Evolutionary conservation across 164 flowering plant genomes (phyloP), one percentile per base, ranked within the genome.

Genomic region (Taxillus chinensis): DNA sequence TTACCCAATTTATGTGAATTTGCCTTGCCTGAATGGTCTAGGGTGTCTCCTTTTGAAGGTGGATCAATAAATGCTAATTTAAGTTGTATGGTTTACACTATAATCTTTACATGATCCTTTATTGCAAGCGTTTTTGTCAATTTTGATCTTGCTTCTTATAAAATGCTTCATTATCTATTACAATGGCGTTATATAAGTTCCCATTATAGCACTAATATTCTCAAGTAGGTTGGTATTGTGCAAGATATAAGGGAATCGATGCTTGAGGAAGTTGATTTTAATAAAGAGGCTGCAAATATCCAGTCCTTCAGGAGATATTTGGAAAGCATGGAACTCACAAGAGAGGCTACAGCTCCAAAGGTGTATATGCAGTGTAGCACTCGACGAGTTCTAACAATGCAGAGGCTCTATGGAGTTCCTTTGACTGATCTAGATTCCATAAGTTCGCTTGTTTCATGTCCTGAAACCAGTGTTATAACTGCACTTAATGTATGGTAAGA

Each of bases 261-360:
- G 93, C 96, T 89, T 69, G 96, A 92, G 80, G 98, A 92, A 78
- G 98, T 92, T 59, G 92, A 92, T 82, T 92, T 92, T 65, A 75
- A 68, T 39, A 92, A 92, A 69, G 96, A 92, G 78, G 96, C 96
- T 68, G 70, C 73, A 67, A 92, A 89, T 67, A 79, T 92, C 61
- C 95, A 89, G 70, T 59, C 96, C 65, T 92, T 92, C 64, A 80
- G 83, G 72, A 75, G 78, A 67, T 92, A 92, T 74, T 72, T 92
- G 48, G 96, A 86, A 71, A 68, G 74, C 40, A 86, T 82, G 95
- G 98, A 93, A 57, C 93, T 92, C 71, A 82, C 83, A 54, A 72
- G 82, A 77, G 90, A 86, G 67, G 98, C 96, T 64, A 86, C 92
- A 62, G 96, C 96, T 69, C 98, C 96, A 63, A 85, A 74, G 75